phyloP scores from a whole-genome alignment of 805 yeast species.

The Jamesozyma rosinii region DNA sequence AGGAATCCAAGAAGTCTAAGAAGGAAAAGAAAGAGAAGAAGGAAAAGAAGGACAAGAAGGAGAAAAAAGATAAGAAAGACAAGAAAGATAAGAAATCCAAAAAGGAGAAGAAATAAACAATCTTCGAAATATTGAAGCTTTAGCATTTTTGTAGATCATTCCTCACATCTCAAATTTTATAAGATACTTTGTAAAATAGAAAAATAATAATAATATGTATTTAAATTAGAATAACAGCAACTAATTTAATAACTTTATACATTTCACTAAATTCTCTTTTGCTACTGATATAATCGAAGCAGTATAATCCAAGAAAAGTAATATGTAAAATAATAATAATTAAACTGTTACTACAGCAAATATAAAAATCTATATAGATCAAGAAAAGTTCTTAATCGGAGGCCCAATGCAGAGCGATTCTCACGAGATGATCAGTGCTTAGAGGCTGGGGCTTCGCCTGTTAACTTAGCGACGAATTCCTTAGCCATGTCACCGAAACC shows the following conservation, averaged over 20 bases:
- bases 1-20: slow-evolving; percentile 31
- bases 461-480: slow-evolving; percentile 52
- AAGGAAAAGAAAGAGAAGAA: slow-evolving; percentile 28
- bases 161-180: slow-evolving; percentile 1
- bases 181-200: slow-evolving; percentile 4
- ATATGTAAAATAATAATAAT: too few relatives aligned
- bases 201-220: not conserved
- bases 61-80: slow-evolving; percentile 23
- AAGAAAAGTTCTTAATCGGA: too few relatives aligned
- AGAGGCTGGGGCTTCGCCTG: slow-evolving; percentile 49
- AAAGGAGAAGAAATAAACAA: slow-evolving; percentile 22
- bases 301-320: too few relatives aligned
- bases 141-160: slow-evolving; percentile 2
- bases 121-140: not conserved
- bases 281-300: too few relatives aligned
- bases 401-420: too few relatives aligned
- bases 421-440: slow-evolving; percentile 18
- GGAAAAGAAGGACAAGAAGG: slow-evolving; percentile 30
- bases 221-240: not conserved
- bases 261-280: too few relatives aligned
- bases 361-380: too few relatives aligned
- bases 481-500: slow-evolving; percentile 92
- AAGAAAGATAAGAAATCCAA: slow-evolving; percentile 32
- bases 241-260: not conserved
- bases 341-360: too few relatives aligned